Conservation (phyloP, 345 rosid species). For the Pelargonium nanum region DNA sequence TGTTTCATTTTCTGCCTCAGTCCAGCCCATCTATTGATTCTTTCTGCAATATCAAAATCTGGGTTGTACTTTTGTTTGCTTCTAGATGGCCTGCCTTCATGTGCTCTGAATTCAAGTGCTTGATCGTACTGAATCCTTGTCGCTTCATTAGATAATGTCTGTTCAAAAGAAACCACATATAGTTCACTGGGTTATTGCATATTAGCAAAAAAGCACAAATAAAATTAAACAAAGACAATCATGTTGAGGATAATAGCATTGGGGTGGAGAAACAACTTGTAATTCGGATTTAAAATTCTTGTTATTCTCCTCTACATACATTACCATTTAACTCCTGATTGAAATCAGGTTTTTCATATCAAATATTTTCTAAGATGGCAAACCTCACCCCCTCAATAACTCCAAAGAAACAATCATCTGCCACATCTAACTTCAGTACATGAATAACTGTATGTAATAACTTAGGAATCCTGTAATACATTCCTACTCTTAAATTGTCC, state of each 20-base stretch:
- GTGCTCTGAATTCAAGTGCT: slow-evolving; percentile 34
- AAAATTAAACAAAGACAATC: neutral
- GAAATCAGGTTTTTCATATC: no score
- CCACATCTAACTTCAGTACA: no score
- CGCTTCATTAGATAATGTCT: slow-evolving; percentile 70
- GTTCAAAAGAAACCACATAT: slow-evolving; percentile 7
- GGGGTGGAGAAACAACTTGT: neutral
- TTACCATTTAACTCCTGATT: no score
- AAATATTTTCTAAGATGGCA: no score
- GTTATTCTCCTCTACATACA: no score
- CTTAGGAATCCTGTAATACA: neutral
- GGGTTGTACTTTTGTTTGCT: slow-evolving; percentile 21
- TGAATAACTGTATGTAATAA: no score
- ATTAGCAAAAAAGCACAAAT: neutral
- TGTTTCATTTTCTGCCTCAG: slow-evolving; percentile 36
- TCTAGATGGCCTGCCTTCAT: slow-evolving; percentile 23
- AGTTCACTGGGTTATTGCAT: neutral
- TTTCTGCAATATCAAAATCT: slow-evolving; percentile 41
- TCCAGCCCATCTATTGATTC: slow-evolving; percentile 51
- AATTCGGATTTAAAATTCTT: neutral
- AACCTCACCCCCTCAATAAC: no score
- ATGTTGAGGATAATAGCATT: neutral
- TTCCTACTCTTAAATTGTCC: neutral
- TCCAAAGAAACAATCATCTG: no score
- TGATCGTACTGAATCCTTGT: slow-evolving; percentile 56